Base-by-base conservation (phyloP, 371 early-diverging fungal species). In the Circinella umbellata region DNA sequence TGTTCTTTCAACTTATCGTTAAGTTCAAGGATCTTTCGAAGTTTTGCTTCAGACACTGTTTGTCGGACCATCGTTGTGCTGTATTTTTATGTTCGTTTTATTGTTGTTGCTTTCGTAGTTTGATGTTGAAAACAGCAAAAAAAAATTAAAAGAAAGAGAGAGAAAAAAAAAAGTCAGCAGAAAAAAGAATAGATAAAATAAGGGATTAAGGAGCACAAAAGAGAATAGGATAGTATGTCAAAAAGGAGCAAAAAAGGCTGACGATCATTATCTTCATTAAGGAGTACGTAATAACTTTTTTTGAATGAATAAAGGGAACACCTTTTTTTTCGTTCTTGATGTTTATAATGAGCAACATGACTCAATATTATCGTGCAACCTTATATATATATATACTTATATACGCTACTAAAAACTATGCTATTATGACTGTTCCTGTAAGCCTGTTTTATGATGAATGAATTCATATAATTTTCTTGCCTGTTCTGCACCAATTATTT, bases 381-480 rank as follows among this genome's bases (percentile, higher is more conserved):
- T 27, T 11, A 46, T 47, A 37, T 46, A 37, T 11, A 39, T 63
- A n/a, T n/a, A n/a, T n/a, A n/a, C n/a, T n/a, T n/a, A n/a, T 36
- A 14, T 27, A 11, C 63, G 3, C 61, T 60, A 36, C 63, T 47
- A 15, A 9, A 1, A 11, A 15, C 17, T 39, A 17, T n/a, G n/a
- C 3, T 47, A 47, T 54, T 54, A 8, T 54, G 15, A 8, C 54
- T 54, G 20, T 48, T 48, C 27, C 27, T 27, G 27, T 27, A 27
- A n/a, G 15, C 68, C 68, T 38, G 68, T 5, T 37, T 59, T 55
- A 13, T 70, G 69, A 49, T 81, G 81, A n/a, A 89, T 70, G 82
- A 92, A 93, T 34, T 70, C 71, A 72, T 87, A 73, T 37, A 93
- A 72, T 73, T 79, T 78, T 9, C 55, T 42, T 0, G 86, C 92